These are phyloP conservation scores for Backusella australiensis DNA, from an alignment of 192 early-diverging fungal genomes.

Conservation along the genomic window DNA sequence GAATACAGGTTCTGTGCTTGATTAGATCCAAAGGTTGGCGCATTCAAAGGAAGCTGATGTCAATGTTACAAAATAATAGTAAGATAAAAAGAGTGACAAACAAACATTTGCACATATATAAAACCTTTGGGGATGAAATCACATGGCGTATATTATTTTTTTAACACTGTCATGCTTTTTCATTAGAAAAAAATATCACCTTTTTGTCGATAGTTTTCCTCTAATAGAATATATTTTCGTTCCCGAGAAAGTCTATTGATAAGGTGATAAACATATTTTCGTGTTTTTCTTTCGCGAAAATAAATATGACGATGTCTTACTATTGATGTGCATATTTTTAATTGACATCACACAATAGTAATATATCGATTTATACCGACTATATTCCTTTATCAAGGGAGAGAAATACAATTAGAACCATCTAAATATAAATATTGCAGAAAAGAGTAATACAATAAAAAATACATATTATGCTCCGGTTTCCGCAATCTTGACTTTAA, in stretches of 20 bases:
- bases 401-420: too few relatives aligned
- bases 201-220: not conserved
- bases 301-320: not conserved
- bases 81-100: not conserved
- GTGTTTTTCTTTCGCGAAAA: not conserved
- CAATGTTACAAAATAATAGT: not conserved
- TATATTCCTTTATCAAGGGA: too few relatives aligned
- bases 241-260: not conserved
- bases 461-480: not conserved
- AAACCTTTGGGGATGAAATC: not conserved
- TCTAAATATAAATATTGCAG: not conserved
- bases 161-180: not conserved
- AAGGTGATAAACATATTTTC: not conserved
- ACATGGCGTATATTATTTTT: conserved; percentile 1
- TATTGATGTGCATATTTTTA: too few relatives aligned
- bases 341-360: too few relatives aligned
- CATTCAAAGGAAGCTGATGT: not conserved
- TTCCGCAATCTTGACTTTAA: not conserved
- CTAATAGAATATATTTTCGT: not conserved
- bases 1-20: not conserved
- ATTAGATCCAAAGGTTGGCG: not conserved
- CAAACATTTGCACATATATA: not conserved
- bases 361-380: too few relatives aligned
- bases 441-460: not conserved
- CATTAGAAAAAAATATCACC: not conserved